Evolutionary conservation across 257 asterid species (phyloP).

Genomic region (Plantago ovata): DNA sequence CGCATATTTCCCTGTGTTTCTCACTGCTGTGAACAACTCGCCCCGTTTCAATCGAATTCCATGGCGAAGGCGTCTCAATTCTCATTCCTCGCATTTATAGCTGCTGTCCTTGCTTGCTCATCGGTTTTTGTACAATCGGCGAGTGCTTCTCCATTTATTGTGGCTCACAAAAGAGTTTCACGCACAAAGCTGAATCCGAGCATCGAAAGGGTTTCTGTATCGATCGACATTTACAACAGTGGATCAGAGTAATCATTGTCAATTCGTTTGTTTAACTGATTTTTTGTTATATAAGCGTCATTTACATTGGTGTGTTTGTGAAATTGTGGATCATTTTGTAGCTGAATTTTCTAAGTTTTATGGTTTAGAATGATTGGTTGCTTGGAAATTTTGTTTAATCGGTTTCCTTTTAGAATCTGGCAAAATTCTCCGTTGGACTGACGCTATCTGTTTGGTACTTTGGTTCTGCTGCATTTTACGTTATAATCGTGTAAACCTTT

Average conservation of each 20-base stretch:
- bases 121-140: constrained; percentile 1
- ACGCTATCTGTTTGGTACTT: neutral
- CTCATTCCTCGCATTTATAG: constrained; percentile 3
- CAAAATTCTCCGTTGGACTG: too few species aligned
- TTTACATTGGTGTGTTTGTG: neutral
- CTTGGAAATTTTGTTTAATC: too few species aligned
- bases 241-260: constrained; percentile 8
- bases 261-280: neutral
- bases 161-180: constrained; percentile 15
- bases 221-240: constrained; percentile 16
- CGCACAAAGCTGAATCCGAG: neutral
- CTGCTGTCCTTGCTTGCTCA: neutral
- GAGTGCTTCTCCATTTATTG: constrained; percentile 6
- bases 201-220: neutral
- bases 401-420: too few species aligned
- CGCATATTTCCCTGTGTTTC: neutral
- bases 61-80: constrained; percentile 2
- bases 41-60: neutral
- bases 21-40: neutral
- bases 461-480: neutral
- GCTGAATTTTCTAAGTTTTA: neutral
- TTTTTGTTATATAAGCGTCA: neutral
- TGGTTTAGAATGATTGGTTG: too few species aligned
- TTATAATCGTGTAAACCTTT: neutral
- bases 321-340: neutral